These are phyloP conservation scores for Conoideocrella luteorostrata DNA, from an alignment of 2,329 filamentous ascomycete species.

Conservation along the genomic window DNA sequence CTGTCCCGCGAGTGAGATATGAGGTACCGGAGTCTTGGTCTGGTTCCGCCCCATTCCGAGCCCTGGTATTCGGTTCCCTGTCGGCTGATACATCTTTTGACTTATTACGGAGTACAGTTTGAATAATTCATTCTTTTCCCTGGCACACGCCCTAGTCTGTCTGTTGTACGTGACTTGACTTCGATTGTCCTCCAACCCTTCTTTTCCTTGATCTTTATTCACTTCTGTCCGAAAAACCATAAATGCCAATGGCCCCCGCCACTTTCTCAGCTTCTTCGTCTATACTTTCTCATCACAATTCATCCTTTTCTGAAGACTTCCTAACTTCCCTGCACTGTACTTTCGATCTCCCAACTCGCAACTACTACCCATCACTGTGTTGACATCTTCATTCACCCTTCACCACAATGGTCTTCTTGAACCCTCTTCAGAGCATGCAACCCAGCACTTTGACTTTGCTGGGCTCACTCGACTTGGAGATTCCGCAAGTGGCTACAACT, in stretches of 20 bases:
- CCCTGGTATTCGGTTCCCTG: slow-evolving; percentile 9
- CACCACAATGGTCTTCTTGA: slow-evolving; percentile 3
- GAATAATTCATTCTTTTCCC: slow-evolving; percentile 1
- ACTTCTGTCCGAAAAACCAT: slow-evolving; percentile 22
- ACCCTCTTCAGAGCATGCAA: background rate
- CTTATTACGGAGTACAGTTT: too few relatives aligned
- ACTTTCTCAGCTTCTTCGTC: background rate
- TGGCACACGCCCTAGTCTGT: slow-evolving; percentile 5
- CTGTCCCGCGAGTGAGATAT: too few relatives aligned
- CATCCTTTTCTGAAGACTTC: background rate
- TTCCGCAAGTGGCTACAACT: background rate
- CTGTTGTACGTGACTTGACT: slow-evolving; percentile 1
- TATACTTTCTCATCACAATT: background rate
- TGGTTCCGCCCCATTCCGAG: slow-evolving; percentile 15
- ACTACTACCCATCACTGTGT: too few relatives aligned
- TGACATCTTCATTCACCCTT: too few relatives aligned
- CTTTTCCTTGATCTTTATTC: background rate
- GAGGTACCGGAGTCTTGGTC: slow-evolving; percentile 15
- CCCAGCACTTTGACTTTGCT: background rate
- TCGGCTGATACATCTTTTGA: slow-evolving; percentile 9
- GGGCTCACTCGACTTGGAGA: background rate
- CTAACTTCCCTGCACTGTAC: background rate
- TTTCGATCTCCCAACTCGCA: background rate
- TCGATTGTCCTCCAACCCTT: background rate
- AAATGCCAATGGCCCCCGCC: slow-evolving; percentile 26